Conservation (phyloP, 495 filamentous ascomycete species). For the Hypoxylon lienhwacheense region DNA sequence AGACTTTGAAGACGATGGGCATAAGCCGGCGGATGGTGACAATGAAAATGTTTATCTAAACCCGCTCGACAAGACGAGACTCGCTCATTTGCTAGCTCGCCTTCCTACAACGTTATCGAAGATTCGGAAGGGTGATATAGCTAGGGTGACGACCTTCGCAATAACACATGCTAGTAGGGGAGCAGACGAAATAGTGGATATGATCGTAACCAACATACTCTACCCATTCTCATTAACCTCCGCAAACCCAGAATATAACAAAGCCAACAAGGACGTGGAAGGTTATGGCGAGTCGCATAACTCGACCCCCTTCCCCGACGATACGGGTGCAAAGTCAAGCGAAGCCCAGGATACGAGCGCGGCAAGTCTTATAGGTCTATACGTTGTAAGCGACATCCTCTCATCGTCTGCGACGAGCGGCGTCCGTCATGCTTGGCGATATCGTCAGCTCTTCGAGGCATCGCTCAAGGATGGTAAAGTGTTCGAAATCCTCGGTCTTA, state of each 20-base stretch:
- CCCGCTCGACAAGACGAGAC: constrained; percentile 79
- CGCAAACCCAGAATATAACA: constrained; percentile 51
- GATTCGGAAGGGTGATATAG: constrained; percentile 83
- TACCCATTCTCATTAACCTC: constrained; percentile 68
- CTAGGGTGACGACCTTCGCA: constrained; percentile 83
- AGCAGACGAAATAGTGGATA: constrained; percentile 85
- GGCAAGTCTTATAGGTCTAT: constrained; percentile 79
- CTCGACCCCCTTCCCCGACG: constrained; percentile 44
- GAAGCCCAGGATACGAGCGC: constrained; percentile 63
- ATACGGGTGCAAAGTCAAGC: constrained; percentile 31
- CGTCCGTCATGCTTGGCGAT: constrained; percentile 87
- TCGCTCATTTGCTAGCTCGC: constrained; percentile 76
- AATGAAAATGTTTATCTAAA: constrained; percentile 76
- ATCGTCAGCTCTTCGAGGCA: constrained; percentile 80
- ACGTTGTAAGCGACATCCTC: constrained; percentile 85
- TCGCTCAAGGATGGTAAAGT: constrained; percentile 68
- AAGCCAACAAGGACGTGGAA: constrained; percentile 48
- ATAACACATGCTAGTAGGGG: constrained; percentile 77
- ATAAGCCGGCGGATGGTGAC: constrained; percentile 58
- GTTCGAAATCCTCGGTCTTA: constrained; percentile 78
- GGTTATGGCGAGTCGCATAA: constrained; percentile 37
- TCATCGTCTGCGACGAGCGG: constrained; percentile 81
- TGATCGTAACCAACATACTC: constrained; percentile 80
- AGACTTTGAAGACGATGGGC: constrained; percentile 73
- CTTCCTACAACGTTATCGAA: constrained; percentile 75